Evolutionary conservation across 768 basidiomycete genomes (phyloP), one percentile per base, ranked within the genome.

Genomic region (Leccinum incarnatum): DNA sequence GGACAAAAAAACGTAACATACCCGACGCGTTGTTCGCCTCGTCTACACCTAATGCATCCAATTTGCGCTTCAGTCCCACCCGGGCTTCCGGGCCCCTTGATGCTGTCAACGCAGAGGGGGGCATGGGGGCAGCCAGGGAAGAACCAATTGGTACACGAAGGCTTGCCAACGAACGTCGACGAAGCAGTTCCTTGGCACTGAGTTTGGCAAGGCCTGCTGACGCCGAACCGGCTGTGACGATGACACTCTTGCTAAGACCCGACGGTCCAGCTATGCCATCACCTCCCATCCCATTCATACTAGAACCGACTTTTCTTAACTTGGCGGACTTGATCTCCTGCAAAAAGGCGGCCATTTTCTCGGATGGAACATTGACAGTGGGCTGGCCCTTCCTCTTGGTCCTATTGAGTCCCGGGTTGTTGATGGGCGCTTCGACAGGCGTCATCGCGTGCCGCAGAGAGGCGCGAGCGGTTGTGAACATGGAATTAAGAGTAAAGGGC

Each of bases 281-380:
- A 27, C 60, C 66, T 2, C 65, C 65, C 61, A 62, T 59, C 15
- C 10, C 50, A 48, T 59, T 65, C 36, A 8, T 0, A 36, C 66
- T 67, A n/a, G 71, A 69, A 42, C 72, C 72, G 0, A 87, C 83
- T 69, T 82, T 89, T 61, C 82, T 80, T 53, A 93, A 65, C 51
- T 86, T 78, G 25, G 85, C 87, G 1, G 82, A 87, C 77, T 91
- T 92, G 79, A 93, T 85, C 70, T 93, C 91, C 6, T 75, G 85
- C 61, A 93, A 72, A 66, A 93, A 93, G 1, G 86, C 89, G 0
- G 87, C 87, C 88, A 93, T 91, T 69, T 92, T 89, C 60, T 92
- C 91, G 2, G 86, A 80, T 0, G 88, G 81, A 10, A 93, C 78
- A n/a, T 87, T 87, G 11, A 91, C 77, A 0, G 87, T 84, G 0